These are phyloP conservation scores for Pythium grandisporangium DNA, from an alignment of 352 stramenopile species.

Conservation along the genomic window DNA sequence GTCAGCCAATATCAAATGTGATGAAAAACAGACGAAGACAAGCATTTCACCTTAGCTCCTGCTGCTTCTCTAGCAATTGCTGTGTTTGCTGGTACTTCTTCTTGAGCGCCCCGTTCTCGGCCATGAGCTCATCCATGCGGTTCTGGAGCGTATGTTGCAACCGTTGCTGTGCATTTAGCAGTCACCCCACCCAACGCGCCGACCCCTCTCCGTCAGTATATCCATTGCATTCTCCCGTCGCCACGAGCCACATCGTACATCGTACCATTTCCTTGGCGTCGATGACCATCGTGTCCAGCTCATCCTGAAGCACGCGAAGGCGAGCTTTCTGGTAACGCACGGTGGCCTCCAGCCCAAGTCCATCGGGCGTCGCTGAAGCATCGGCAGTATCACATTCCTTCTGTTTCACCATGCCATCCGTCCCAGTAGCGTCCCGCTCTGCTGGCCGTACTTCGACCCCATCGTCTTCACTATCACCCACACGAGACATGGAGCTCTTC, in stretches of 20 bases:
- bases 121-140: constrained; percentile 36
- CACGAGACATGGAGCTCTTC: no score
- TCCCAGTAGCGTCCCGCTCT: no score
- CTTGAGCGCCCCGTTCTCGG: constrained; percentile 26
- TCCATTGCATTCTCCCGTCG: not conserved
- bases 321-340: constrained; percentile 69
- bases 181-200: not conserved
- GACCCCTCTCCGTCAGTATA: not conserved
- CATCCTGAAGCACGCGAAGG: constrained; percentile 61
- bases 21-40: not conserved
- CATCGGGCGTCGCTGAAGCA: constrained; percentile 13
- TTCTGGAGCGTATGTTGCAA: constrained; percentile 19
- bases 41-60: constrained; percentile 46
- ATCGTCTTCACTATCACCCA: no score
- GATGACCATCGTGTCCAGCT: constrained; percentile 28
- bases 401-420: no score
- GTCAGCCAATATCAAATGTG: not conserved
- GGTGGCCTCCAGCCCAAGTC: constrained; percentile 46
- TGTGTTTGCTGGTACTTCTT: constrained; percentile 65
- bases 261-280: constrained; percentile 40
- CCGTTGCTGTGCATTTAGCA: constrained; percentile 20
- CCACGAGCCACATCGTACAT: not conserved
- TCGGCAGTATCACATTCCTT: no score
- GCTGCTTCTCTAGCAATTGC: constrained; percentile 67
- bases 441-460: no score